Percentiles rank a stretch among this genome's conserved stretches.
Evolutionary conservation across 495 filamentous ascomycete species (phyloP).

Genomic region (Neurospora sp.): DNA sequence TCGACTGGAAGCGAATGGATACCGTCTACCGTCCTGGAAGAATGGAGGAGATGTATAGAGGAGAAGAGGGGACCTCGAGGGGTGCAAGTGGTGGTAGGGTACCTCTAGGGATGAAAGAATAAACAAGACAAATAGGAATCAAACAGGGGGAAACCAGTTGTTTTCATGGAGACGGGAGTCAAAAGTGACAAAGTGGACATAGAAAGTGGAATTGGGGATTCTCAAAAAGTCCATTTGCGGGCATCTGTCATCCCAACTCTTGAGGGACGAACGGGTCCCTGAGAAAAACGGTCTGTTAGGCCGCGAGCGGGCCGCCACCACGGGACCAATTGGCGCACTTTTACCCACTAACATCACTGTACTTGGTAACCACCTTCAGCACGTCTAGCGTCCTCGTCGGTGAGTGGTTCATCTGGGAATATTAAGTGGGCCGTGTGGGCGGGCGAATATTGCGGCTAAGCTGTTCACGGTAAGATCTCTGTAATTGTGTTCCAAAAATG

Average conservation of each 20-base stretch:
- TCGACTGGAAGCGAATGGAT: background rate
- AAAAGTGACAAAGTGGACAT: slow-evolving; percentile 5
- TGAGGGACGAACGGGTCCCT: background rate
- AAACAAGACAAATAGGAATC: background rate
- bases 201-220: slow-evolving; percentile 5
- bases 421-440: background rate
- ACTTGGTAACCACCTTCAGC: background rate
- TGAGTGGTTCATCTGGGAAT: background rate
- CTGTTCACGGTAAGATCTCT: background rate
- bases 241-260: background rate
- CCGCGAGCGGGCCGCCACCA: background rate
- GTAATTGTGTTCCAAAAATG: background rate
- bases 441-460: background rate
- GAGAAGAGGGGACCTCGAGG: background rate
- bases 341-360: background rate
- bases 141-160: background rate
- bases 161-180: slow-evolving; percentile 5
- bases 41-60: background rate
- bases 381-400: background rate
- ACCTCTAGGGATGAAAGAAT: background rate
- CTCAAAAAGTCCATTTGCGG: slow-evolving; percentile 1
- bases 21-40: background rate
- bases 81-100: background rate
- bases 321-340: background rate
- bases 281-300: background rate